Base-by-base conservation (phyloP, 495 filamentous ascomycete genomes). In the Cenococcum geophilum region DNA sequence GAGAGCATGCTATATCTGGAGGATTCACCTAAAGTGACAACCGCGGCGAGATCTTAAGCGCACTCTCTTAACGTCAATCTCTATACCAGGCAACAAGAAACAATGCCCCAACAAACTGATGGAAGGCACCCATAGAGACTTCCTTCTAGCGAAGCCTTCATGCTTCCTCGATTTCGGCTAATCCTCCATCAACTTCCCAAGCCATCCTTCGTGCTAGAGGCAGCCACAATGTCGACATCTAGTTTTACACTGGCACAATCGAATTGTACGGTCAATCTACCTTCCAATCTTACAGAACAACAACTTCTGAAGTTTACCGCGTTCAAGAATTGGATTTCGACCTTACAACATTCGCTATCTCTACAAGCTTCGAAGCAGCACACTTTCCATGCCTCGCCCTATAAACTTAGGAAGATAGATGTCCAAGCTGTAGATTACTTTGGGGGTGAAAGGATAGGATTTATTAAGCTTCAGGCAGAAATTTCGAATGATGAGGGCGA, bases 391-490 rank as follows among this genome's bases (percentile, higher is more conserved):
- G 21, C 65, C 0, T 73, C 83, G 60, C 89, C 89, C 2, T 95
- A 92, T 74, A 64, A 76, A 9, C 81, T 96, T 5, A 82, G 81
- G 50, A 76, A 76, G 54, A 84, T 96, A 63, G 81, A 83, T 1
- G 76, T 95, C 63, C 89, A 95, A 69, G 73, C 87, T 23, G 83
- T 83, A 60, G 89, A 92, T 76, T 81, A 82, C 35, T 95, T 91
- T 64, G 83, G 84, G n/a, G 27, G 27, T 32, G 55, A 16, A 76
- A 60, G 84, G 9, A 68, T 92, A 21, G 91, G 91, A 10, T 96
- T 96, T 70, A 59, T 95, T 20, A 95, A 95, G 63, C 71, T 96
- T 8, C 80, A 79, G 34, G 82, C 87, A 3, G 75, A 81, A 12
- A 78, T 95, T 1, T 77, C 79, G 16, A 93, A 89, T 69, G 67